A percentile compares a stretch with the other conserved stretches of the same genome.
Evolutionary conservation across 148 eudicot species (phyloP).

Genomic region (Rhododendron griersonianum): DNA sequence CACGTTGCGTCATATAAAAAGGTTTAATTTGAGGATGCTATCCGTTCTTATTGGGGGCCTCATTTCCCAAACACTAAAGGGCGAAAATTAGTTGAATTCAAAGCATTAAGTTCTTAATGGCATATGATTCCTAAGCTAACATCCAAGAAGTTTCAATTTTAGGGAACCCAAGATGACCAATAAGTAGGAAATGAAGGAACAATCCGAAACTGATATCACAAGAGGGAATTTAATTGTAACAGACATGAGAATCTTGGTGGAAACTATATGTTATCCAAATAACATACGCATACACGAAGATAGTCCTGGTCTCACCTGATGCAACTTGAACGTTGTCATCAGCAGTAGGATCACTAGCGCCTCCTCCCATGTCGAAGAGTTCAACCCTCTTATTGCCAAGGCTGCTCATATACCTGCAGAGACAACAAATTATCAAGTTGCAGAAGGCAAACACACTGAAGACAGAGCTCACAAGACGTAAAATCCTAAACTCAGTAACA

Average conservation of each 20-base stretch:
- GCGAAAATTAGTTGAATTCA: neutral
- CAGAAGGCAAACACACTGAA: neutral
- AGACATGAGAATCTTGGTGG: neutral
- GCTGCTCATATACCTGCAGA: conserved; percentile 76
- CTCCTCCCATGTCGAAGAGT: conserved; percentile 90
- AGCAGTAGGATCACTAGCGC: conserved; percentile 80
- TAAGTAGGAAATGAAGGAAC: neutral
- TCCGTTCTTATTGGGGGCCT: neutral
- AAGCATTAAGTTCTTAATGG: neutral
- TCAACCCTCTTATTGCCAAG: conserved; percentile 92
- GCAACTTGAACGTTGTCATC: conserved; percentile 86
- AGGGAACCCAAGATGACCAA: neutral
- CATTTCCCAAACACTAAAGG: neutral
- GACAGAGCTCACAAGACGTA: neutral
- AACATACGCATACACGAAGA: conserved; percentile 3
- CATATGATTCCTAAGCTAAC: neutral
- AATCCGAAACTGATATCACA: neutral
- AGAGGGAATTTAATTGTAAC: neutral
- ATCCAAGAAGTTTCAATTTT: neutral
- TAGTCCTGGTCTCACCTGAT: conserved; percentile 55
- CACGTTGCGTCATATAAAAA: neutral
- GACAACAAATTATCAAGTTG: conserved; percentile 5
- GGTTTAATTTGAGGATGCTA: neutral
- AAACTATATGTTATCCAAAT: neutral
- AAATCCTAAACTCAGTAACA: neutral